Evolutionary conservation across 257 asterid species (phyloP), one percentile per base, ranked within the genome.

Genomic region (Voacanga thouarsii): DNA sequence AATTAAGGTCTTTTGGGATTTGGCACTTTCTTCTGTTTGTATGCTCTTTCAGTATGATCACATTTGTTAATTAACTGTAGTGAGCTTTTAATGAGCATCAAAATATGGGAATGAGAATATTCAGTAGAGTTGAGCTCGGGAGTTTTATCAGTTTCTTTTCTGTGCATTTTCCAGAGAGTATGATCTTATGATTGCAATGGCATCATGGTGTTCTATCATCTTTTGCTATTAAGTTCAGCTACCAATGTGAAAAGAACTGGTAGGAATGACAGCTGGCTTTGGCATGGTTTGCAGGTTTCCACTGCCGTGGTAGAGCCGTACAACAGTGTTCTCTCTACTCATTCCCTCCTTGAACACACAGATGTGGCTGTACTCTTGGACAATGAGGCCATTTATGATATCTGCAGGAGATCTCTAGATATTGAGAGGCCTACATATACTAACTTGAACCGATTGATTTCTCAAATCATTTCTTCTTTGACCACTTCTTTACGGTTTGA

Each of bases 231-330:
- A 1, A 69, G 39, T 7, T 14, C 12, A 39, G 33, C 5, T 24
- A 6, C 18, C 41, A 26, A 44, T 56, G 33, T 59, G 53, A 44
- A 45, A 71, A 30, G 45, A 68, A 70, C 56, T 30, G 19, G 66
- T 23, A 23, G 45, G 44, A 60, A 5, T 80, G 16, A 78, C 74
- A 66, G 59, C n/a, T 55, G 18, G 73, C 6, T 68, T 72, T 78
- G 55, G 24, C 81, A 33, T 74, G 37, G 37, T 74, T 74, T 87
- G 84, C 89, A 93, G 98, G 98, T 93, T 30, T 93, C 97, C 41
- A 93, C 97, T 39, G 98, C 98, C 56, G 97, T 93, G 74, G 98
- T 93, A 72, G 98, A 93, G 96, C 98, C 98, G 71, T 93, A 93
- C 83, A 93, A 93, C 89, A 93, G 98, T 76, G 97, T 93, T 65